Conservation (phyloP, 495 filamentous ascomycete species). For the Penicillium bialowiezense region DNA sequence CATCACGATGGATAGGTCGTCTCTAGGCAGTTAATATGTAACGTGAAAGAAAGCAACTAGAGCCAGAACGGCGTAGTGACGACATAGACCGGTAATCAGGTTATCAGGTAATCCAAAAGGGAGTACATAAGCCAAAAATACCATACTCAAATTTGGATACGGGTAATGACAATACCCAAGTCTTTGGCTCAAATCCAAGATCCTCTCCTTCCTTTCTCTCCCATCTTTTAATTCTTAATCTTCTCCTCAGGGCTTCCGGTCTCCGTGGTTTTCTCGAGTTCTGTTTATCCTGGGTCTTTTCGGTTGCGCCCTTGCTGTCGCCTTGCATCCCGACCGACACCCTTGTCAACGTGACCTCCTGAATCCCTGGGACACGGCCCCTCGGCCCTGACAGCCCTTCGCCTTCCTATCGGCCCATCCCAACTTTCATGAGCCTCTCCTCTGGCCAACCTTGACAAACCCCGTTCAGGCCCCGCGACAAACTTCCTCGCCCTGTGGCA, state of each 20-base stretch:
- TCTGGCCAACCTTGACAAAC: conserved; percentile 27
- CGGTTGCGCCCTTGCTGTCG: conserved; percentile 15
- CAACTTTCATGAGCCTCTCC: conserved; percentile 23
- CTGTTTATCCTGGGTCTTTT: conserved; percentile 12
- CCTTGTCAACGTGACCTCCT: conserved; percentile 16
- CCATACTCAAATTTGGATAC: conserved; percentile 12
- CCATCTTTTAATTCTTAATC: conserved; percentile 18
- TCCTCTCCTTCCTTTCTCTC: conserved; percentile 20
- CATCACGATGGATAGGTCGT: too few relatives aligned
- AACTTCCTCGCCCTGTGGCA: conserved; percentile 23
- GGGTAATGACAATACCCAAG: conserved; percentile 13
- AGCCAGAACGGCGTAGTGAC: conserved; percentile 16
- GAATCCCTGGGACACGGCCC: conserved; percentile 10
- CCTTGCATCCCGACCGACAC: conserved; percentile 23
- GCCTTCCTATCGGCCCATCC: conserved; percentile 19
- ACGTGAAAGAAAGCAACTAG: neutral
- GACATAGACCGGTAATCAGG: conserved; percentile 16
- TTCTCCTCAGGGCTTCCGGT: conserved; percentile 9
- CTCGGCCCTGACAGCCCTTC: conserved; percentile 16
- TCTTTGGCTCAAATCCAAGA: conserved; percentile 10
- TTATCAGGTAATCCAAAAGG: neutral
- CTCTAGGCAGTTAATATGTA: too few relatives aligned
- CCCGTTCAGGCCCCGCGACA: conserved; percentile 14
- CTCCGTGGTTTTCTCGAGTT: conserved; percentile 6
- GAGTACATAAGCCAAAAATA: neutral